These are phyloP conservation scores for Argentina anserina DNA, from an alignment of 306 rosid genomes.

Conservation along the genomic window DNA sequence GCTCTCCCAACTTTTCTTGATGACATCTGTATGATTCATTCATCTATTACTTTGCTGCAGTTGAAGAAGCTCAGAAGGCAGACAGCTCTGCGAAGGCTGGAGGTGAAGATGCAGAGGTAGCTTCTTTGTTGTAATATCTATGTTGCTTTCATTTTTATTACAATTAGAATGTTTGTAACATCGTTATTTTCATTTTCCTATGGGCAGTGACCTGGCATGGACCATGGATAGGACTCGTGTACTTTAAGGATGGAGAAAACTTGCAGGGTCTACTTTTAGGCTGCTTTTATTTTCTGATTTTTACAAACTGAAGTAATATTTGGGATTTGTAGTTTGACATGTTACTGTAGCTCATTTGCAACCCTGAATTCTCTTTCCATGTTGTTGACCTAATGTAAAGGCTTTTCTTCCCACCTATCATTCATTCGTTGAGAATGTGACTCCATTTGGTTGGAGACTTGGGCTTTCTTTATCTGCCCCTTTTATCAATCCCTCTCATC, in stretches of 20 bases:
- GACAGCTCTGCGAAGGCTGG: constrained; percentile 36
- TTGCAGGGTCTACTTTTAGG: constrained; percentile 25
- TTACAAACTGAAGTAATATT: constrained; percentile 18
- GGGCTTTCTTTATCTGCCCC: background rate
- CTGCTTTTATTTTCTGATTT: constrained; percentile 15
- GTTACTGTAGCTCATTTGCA: background rate
- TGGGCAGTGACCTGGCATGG: constrained; percentile 39
- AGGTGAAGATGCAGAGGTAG: constrained; percentile 52
- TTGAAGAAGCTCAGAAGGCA: constrained; percentile 43
- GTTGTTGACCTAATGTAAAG: constrained; percentile 11
- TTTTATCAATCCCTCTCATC: background rate
- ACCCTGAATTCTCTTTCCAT: constrained; percentile 3
- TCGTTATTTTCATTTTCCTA: background rate
- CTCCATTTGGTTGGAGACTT: background rate
- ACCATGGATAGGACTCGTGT: constrained; percentile 17
- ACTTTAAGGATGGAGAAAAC: constrained; percentile 29
- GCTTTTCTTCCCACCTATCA: background rate
- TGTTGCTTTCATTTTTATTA: background rate
- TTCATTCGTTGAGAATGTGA: background rate
- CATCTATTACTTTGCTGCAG: constrained; percentile 16
- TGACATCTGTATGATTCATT: background rate
- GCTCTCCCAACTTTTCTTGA: background rate
- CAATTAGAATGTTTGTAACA: background rate
- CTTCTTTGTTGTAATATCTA: constrained; percentile 14
- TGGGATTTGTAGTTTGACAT: constrained; percentile 5